Evolutionary conservation across 2,329 filamentous ascomycete genomes (phyloP).

Genomic region (Lachnellula suecica): DNA sequence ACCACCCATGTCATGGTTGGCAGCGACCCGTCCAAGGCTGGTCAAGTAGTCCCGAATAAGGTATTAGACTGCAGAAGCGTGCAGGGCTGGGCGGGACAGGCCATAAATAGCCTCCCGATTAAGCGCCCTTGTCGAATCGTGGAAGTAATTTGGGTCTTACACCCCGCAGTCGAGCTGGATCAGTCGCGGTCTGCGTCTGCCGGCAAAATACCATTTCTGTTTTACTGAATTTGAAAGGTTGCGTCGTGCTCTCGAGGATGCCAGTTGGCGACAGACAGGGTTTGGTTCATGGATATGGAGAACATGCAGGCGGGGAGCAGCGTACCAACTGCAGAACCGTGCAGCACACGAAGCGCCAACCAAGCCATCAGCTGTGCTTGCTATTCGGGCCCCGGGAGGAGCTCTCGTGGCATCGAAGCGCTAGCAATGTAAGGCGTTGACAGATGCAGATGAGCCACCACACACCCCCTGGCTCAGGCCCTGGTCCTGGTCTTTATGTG

Average conservation of each 20-base stretch:
- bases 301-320: background rate
- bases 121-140: constrained; percentile 2
- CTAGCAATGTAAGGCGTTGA: background rate
- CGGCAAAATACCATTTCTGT: no score
- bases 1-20: background rate
- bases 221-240: no score
- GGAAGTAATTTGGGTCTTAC: background rate
- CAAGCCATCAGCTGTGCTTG: background rate
- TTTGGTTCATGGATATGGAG: no score
- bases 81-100: background rate
- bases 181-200: background rate
- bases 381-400: background rate
- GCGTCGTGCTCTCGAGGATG: background rate
- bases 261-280: background rate
- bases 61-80: background rate
- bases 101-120: constrained; percentile 1
- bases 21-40: background rate
- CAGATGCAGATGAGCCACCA: background rate
- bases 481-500: background rate
- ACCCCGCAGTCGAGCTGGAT: background rate
- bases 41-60: background rate
- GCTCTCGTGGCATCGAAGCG: constrained; percentile 1
- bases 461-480: background rate
- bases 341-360: background rate
- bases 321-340: background rate